Base-by-base conservation (phyloP, 164 flowering plant genomes). In the Tetracentron sinense region DNA sequence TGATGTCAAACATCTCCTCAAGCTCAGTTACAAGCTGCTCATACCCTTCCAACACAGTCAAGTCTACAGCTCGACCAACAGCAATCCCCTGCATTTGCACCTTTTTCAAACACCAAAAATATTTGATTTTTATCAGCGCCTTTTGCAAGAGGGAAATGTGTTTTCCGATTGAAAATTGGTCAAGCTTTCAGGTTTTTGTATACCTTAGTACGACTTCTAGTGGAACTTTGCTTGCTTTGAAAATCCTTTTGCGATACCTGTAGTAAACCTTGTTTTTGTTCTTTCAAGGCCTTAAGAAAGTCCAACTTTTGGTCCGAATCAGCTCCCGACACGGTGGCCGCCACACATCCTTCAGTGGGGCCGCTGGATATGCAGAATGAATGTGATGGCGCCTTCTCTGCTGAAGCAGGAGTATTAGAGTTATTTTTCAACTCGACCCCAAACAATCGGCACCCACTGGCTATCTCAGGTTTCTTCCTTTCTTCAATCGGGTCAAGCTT, bases 61-160 rank as follows among this genome's bases (percentile, higher is more conserved):
- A 75, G 70, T 93, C 98, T 73, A 93, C 89, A 7, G 98, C 97
- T 44, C 97, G 83, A 26, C 97, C 96, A n/a, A n/a, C n/a, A n/a
- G n/a, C n/a, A n/a, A n/a, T n/a, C n/a, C n/a, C n/a, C n/a, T n/a
- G n/a, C n/a, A 54, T 93, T 75, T 84, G 97, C 48, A 93, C 98
- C 97, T 92, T 62, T 62, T 17, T 23, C 46, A 33, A 53, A 55
- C 58, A 48, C 29, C 30, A 21, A 56, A 15, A 21, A 33, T 14
- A 42, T 5, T 49, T 26, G 16, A 12, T 42, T 19, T 8, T 26
- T n/a, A 29, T 59, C 47, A 51, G 58, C 19, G 25, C 58, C 38
- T 29, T 42, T 12, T 22, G 8, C 10, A 4, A 1, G 14, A 38
- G 23, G 50, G 25, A 1, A 8, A 4, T 48, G 20, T 7, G 11